Evolutionary conservation across 2,329 filamentous ascomycete genomes (phyloP), one percentile per base, ranked within the genome.

Genomic region (Cladosporium oxysporum): DNA sequence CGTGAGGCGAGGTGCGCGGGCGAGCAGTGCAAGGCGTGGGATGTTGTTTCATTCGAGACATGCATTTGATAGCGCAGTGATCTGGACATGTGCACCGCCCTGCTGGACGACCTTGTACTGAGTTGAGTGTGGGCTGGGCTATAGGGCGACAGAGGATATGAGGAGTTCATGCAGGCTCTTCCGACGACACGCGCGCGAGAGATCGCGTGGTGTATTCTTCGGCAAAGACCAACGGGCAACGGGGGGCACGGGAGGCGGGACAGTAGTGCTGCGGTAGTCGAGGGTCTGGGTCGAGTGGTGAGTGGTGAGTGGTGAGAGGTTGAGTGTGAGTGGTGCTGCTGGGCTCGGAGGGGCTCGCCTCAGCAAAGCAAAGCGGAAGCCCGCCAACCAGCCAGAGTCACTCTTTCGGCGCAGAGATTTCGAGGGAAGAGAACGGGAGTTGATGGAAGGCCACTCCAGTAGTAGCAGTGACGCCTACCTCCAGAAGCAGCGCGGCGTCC

Each of bases 111-210:
- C 23, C 23, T 26, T 26, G 23, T 1, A 53, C 49, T 50, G 5
- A 12, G 21, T 16, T 16, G 29, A 31, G 29, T 8, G 29, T 31
- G 29, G 29, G 29, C 29, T 31, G 29, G 16, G 10, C n/a, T 35
- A 58, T 6, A 37, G n/a, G 55, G 29, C 31, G 21, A 28, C 6
- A 5, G 21, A 21, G 21, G 41, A 47, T 59, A 59, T 47, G 33
- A 59, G 31, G 35, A 21, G 35, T 52, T 52, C 44, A 62, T 52
- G 59, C 59, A 62, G 59, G 44, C 59, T 53, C 59, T 62, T 62
- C 41, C 59, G 59, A 37, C 18, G 44, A 62, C n/a, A 33, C 58
- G 44, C 58, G 58, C 37, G 41, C 58, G 44, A 29, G 21, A 23
- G 55, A 62, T 59, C 57, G 57, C 57, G 57, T 59, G 57, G 35